Conservation (phyloP, 2,329 filamentous ascomycete genomes). For the Aspergillus costaricaensis region DNA sequence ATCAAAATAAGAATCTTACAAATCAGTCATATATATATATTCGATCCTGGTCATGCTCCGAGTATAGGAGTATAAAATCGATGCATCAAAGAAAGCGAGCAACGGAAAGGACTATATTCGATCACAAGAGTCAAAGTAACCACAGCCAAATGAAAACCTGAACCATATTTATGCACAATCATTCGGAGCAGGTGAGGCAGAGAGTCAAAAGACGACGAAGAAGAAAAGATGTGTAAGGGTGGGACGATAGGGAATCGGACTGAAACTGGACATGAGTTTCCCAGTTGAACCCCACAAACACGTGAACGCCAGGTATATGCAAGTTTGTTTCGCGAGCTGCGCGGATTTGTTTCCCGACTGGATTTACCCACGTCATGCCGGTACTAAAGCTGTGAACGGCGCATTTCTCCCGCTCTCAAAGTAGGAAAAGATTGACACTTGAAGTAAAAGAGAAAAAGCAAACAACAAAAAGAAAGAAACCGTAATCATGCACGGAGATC, state of each 20-base stretch:
- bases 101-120: slow-evolving; percentile 16
- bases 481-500: neutral
- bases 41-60: neutral
- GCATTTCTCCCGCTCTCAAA: neutral
- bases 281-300: slow-evolving; percentile 5
- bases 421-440: neutral
- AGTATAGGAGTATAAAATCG: neutral
- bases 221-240: neutral
- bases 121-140: slow-evolving; percentile 9
- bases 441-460: neutral
- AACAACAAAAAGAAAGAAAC: neutral
- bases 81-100: neutral
- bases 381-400: neutral
- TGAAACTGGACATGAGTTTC: slow-evolving; percentile 3
- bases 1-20: neutral
- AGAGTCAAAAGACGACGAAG: neutral
- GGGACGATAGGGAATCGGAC: neutral
- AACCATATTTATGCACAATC: slow-evolving; percentile 14
- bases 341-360: neutral
- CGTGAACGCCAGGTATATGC: slow-evolving; percentile 10
- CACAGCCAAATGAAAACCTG: slow-evolving; percentile 7
- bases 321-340: slow-evolving; percentile 4
- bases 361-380: neutral
- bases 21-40: neutral
- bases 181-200: slow-evolving; percentile 9